Evolutionary conservation across 192 early-diverging fungal species (phyloP).

Genomic region (Coemansia aciculifera): DNA sequence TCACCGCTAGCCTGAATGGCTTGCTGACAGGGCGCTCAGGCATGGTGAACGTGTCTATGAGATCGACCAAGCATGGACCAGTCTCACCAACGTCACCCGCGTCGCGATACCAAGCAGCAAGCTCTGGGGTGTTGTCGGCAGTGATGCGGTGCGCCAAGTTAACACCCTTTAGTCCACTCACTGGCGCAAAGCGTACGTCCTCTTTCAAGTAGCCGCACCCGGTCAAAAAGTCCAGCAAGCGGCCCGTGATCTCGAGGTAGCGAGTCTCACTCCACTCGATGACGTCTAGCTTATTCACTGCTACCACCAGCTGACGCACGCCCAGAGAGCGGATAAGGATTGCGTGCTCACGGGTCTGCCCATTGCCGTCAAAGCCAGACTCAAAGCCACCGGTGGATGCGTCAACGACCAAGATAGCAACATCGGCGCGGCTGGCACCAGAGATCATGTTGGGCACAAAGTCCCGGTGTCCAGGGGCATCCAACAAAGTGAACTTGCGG

Average conservation of each 20-base stretch:
- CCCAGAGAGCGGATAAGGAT: constrained; percentile 89
- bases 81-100: neutral
- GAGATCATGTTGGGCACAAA: constrained; percentile 99
- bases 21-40: constrained; percentile 75
- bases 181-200: constrained; percentile 82
- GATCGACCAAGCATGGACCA: constrained; percentile 75
- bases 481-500: constrained; percentile 82
- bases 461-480: constrained; percentile 97
- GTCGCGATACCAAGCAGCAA: constrained; percentile 70
- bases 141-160: constrained; percentile 67
- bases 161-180: constrained; percentile 87
- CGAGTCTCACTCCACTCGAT: constrained; percentile 82
- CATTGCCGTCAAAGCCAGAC: constrained; percentile 88
- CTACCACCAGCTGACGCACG: constrained; percentile 87
- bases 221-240: constrained; percentile 70
- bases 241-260: constrained; percentile 72
- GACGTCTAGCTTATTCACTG: constrained; percentile 93
- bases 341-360: constrained; percentile 97
- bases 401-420: constrained; percentile 91
- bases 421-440: constrained; percentile 90
- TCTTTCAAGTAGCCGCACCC: constrained; percentile 79
- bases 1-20: constrained; percentile 81
- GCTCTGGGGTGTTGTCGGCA: constrained; percentile 17
- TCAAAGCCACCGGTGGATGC: constrained; percentile 90
- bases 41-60: constrained; percentile 72